Conservation (phyloP, 2,329 filamentous ascomycete genomes). For the Curvularia verruculosa region DNA sequence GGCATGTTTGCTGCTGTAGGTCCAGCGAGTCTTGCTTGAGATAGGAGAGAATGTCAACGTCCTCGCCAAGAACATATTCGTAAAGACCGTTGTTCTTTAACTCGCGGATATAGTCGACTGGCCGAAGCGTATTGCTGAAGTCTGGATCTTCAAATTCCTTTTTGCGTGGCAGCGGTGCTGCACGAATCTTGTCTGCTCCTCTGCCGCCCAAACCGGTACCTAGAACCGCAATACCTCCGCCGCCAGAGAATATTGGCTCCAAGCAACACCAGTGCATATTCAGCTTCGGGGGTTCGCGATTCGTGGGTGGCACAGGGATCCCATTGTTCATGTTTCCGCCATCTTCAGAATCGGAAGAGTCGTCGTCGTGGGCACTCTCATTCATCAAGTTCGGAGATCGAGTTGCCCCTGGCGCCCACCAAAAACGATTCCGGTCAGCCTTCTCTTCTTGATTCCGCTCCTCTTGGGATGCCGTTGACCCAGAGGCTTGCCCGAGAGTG, state of each 20-base stretch:
- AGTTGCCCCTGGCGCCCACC: slow-evolving; percentile 64
- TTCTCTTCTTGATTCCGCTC: slow-evolving; percentile 30
- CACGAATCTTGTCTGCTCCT: slow-evolving; percentile 62
- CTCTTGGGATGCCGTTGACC: slow-evolving; percentile 34
- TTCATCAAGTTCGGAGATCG: slow-evolving; percentile 65
- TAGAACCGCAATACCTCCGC: slow-evolving; percentile 63
- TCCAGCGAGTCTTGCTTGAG: slow-evolving; percentile 52
- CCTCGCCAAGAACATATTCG: slow-evolving; percentile 50
- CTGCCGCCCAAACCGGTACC: slow-evolving; percentile 55
- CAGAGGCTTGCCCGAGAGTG: slow-evolving; percentile 38
- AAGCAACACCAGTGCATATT: slow-evolving; percentile 67
- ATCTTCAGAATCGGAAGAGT: slow-evolving; percentile 49
- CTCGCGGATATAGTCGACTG: slow-evolving; percentile 52
- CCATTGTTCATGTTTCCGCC: slow-evolving; percentile 43
- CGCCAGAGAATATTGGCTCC: slow-evolving; percentile 65
- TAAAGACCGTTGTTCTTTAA: slow-evolving; percentile 51
- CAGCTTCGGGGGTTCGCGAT: slow-evolving; percentile 54
- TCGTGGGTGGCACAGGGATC: slow-evolving; percentile 43
- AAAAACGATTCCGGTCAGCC: slow-evolving; percentile 52
- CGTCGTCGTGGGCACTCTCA: slow-evolving; percentile 52
- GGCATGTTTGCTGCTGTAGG: slow-evolving; percentile 54
- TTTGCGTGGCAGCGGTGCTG: slow-evolving; percentile 61
- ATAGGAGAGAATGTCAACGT: slow-evolving; percentile 49
- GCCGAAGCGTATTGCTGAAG: slow-evolving; percentile 57
- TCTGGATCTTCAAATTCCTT: slow-evolving; percentile 64